Base-by-base conservation (phyloP, 208 protist genomes). In the Trypanosomatidae sp. region DNA sequence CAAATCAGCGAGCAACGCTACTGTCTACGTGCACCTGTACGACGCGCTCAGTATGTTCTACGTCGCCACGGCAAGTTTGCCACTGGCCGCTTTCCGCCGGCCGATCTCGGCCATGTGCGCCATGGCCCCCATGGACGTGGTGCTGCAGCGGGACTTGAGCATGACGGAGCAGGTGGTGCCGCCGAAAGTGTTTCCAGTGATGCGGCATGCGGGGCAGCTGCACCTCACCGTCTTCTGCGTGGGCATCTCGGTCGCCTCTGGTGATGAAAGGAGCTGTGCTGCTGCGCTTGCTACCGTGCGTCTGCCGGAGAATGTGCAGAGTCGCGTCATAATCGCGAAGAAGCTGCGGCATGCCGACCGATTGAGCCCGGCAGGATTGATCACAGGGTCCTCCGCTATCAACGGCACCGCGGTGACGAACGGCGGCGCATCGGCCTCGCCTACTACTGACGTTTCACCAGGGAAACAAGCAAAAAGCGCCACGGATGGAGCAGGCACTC, bases 1-100 rank as follows among this genome's bases (percentile, higher is more conserved):
- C 73, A 91, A 94, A 70, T 69, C 87, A 25, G 49, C 66, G 13
- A 69, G 66, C 49, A 81, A 53, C 68, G 68, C 83, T 25, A 80
- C 72, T 2, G 44, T 97, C 17, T 95, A 97, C 80, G 72, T 97
- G 52, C 92, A 97, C 74, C 39, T 95, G 4, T 97, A 94, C 80
- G 82, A 97, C 71, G 92, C 90, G 9, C 81, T 95, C 36, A 94
- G 83, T 19, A 97, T 97, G 92, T 97, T 97, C 79, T 97, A 97
- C 82, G 66, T 95, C 25, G 82, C 80, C 19, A 94, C 86, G 56
- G 87, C 87, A 5, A 64, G 72, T 5, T 62, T 97, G 17, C 75
- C 85, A 19, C 72, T 97, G 22, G 55, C 82, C 17, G 77, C 87
- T 66, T 97, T 97, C 80, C 87, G 79, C 33, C 87, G 92, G 3